Conservation (phyloP, 2,329 filamentous ascomycete genomes). For the Fusarium praegraminearum region DNA sequence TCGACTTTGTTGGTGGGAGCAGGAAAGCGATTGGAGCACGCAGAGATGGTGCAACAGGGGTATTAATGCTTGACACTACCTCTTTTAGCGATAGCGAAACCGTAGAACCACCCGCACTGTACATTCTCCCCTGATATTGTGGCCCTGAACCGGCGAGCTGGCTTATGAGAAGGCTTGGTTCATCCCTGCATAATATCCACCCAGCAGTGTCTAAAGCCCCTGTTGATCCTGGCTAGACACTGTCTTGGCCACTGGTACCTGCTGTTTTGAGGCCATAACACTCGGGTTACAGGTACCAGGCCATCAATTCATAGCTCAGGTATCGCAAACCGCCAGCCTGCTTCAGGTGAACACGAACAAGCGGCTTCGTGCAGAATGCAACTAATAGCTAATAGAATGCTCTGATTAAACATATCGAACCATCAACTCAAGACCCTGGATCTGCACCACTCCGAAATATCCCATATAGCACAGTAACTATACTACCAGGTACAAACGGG, state of each 20-base stretch:
- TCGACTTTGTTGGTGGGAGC: constrained; percentile 32
- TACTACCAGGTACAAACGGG: neutral
- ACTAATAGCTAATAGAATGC: neutral
- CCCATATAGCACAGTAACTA: constrained; percentile 1
- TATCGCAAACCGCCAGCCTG: constrained; percentile 31
- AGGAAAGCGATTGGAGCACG: constrained; percentile 42
- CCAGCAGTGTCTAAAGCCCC: constrained; percentile 33
- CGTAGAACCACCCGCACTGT: constrained; percentile 37
- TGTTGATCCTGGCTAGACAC: constrained; percentile 28
- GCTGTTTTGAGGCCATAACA: neutral
- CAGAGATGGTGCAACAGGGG: constrained; percentile 41
- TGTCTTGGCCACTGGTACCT: constrained; percentile 25
- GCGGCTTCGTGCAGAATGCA: constrained; percentile 13
- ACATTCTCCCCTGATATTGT: constrained; percentile 38
- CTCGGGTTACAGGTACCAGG: neutral
- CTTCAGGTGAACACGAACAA: constrained; percentile 44
- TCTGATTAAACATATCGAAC: neutral
- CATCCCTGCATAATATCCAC: constrained; percentile 27
- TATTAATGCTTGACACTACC: constrained; percentile 33
- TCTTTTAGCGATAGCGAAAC: constrained; percentile 46
- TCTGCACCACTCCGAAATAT: constrained; percentile 1
- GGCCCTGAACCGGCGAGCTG: constrained; percentile 2
- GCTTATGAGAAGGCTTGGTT: constrained; percentile 20
- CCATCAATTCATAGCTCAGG: constrained; percentile 25
- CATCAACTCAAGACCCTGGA: neutral